Evolutionary conservation across 352 stramenopile genomes (phyloP).

Genomic region (Globisporangium sylvaticum): DNA sequence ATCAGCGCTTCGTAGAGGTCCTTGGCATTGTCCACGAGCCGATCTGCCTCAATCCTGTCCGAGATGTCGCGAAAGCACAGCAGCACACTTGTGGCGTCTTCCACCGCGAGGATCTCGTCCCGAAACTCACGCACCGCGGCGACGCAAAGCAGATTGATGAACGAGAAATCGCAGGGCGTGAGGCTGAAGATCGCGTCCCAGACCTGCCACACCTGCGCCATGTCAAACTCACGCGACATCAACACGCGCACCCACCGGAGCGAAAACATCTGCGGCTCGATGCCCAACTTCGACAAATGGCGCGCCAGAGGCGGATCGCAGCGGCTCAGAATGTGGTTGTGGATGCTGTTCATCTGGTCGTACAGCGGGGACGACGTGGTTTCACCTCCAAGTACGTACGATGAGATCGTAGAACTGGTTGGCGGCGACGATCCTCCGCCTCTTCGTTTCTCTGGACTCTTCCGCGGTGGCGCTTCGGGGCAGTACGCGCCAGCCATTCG

Average conservation of each 20-base stretch:
- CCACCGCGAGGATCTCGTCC: constrained; percentile 52
- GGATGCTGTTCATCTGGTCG: constrained; percentile 73
- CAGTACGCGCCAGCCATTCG: constrained; percentile 74
- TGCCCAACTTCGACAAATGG: constrained; percentile 38
- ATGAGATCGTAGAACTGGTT: background rate
- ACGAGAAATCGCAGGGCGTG: constrained; percentile 64
- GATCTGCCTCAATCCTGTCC: constrained; percentile 39
- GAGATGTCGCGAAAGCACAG: constrained; percentile 55
- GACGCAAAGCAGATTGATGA: constrained; percentile 78
- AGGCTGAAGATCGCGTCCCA: constrained; percentile 79
- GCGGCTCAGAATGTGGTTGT: constrained; percentile 54
- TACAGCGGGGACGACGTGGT: constrained; percentile 44
- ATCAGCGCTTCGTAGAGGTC: constrained; percentile 68
- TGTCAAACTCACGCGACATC: constrained; percentile 73
- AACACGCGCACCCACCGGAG: constrained; percentile 74
- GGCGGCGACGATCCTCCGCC: background rate
- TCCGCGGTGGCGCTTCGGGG: constrained; percentile 26
- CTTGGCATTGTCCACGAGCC: constrained; percentile 50
- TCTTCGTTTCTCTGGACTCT: background rate
- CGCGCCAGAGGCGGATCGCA: constrained; percentile 59
- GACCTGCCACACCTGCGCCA: constrained; percentile 69
- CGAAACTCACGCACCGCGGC: constrained; percentile 63
- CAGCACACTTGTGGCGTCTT: constrained; percentile 58
- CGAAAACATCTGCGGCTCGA: constrained; percentile 73
- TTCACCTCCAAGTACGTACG: constrained; percentile 19